Percentiles rank a stretch among this genome's conserved stretches.
phyloP scores from a whole-genome alignment of 2,329 filamentous ascomycete species.

The Arthroderma sp. region DNA sequence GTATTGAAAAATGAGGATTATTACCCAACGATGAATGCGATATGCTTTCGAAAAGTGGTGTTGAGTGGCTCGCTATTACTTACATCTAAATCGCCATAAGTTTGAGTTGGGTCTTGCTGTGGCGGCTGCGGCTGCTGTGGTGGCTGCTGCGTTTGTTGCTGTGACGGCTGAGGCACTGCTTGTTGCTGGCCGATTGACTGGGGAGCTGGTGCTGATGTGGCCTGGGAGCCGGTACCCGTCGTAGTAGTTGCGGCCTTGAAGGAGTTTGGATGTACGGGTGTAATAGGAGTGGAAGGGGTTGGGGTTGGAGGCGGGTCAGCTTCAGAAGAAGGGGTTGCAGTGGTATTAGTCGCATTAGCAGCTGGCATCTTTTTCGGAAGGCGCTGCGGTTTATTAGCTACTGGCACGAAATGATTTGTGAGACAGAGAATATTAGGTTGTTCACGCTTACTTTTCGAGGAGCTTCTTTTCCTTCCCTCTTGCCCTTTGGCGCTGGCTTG shows the following conservation, averaged over 20 bases:
- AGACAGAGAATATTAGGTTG: slow-evolving; percentile 3
- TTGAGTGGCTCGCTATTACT: not conserved
- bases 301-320: slow-evolving; percentile 35
- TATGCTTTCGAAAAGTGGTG: not conserved
- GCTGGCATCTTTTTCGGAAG: slow-evolving; percentile 31
- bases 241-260: slow-evolving; percentile 29
- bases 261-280: slow-evolving; percentile 33
- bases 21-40: not conserved
- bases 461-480: slow-evolving; percentile 43
- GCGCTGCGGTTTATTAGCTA: slow-evolving; percentile 21
- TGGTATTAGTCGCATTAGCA: slow-evolving; percentile 24
- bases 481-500: slow-evolving; percentile 45
- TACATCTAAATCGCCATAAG: slow-evolving; percentile 6
- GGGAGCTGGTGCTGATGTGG: slow-evolving; percentile 14
- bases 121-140: slow-evolving; percentile 19
- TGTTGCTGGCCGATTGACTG: slow-evolving; percentile 19
- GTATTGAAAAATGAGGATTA: not conserved
- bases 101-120: slow-evolving; percentile 18
- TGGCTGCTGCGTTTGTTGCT: slow-evolving; percentile 10
- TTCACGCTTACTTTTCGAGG: slow-evolving; percentile 33
- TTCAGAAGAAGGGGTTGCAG: slow-evolving; percentile 33
- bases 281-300: slow-evolving; percentile 37
- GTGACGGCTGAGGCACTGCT: slow-evolving; percentile 14
- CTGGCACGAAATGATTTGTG: slow-evolving; percentile 4
- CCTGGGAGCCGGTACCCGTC: slow-evolving; percentile 19